Base-by-base conservation (phyloP, 306 rosid genomes). In the Medicago ruthenica region DNA sequence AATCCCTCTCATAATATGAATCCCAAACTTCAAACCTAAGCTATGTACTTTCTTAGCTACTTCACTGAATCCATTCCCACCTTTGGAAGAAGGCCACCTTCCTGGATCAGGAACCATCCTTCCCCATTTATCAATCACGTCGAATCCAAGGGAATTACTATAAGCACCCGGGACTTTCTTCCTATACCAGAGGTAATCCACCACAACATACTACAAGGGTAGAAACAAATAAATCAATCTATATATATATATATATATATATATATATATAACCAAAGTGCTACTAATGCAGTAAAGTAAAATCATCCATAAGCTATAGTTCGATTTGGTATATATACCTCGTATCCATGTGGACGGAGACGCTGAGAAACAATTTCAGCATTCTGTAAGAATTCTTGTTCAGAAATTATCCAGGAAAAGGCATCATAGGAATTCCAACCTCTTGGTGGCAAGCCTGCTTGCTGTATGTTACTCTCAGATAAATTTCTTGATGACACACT, bases 351-450 rank as follows among this genome's bases (percentile, higher is more conserved):
- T 27, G 82, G 73, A 12, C 24, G 76, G 39, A 95, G 92, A 75
- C 76, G 76, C 69, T 82, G 41, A 39, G 97, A 85, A 39, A 95
- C 71, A 44, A 81, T 61, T 67, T 80, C 87, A 24, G 96, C 97
- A 87, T 54, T 92, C 50, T 84, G 74, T 67, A 89, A 82, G 85
- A 87, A 89, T 59, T 92, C 93, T 74, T 85, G 67, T 82, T 95
- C 96, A 3, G 98, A 92, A 80, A 95, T 76, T 15, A 84, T 90
- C 99, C 99, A 95, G 82, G 75, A 75, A 83, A 92, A 96, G n/a
- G 98, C 86, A 82, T 96, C 98, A 62, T 89, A 92, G n/a, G 99
- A 92, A 83, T 96, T 96, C 99, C 99, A 96, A 66, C 98, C 99
- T 89, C 97, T 90, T 41, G 97, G 98, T 8, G 99, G 99, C 77